Evolutionary conservation across 305 asterid species (phyloP), one percentile per base, ranked within the genome.

Genomic region (Rubia balearica): DNA sequence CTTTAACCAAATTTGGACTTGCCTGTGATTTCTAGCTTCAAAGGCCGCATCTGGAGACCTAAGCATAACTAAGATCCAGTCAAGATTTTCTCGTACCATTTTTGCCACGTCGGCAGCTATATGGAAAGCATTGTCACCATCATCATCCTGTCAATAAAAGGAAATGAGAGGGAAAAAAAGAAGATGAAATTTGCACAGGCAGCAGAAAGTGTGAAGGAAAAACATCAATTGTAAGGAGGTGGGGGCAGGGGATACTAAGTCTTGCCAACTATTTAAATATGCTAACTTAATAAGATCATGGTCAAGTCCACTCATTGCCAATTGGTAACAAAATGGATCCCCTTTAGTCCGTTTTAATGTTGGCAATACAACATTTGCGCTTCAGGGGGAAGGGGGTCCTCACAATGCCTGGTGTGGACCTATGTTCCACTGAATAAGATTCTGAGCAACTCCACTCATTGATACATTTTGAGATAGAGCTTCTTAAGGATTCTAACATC

Each of bases 51-150:
- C 79, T 11, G 92, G 95, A 83, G 82, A 79, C 77, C 81, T 82
- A 78, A 94, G 96, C 98, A 94, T 91, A 71, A 86, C 71, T 68
- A 83, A 81, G 73, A 94, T 83, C 96, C 97, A 89, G 59, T 87
- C 88, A 79, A 94, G 86, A 80, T 89, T 94, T 83, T 94, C 97
- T 43, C 97, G 90, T 76, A 94, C 90, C 97, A 89, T 88, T 82
- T 87, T 91, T 73, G 97, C 96, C 61, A 93, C 86, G 74, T 86
- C 91, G 79, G 98, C 96, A 71, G 98, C 97, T 83, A 89, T 91
- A 78, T 94, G 98, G 79, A 88, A 94, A 75, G 98, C 98, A 78
- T 91, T 94, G 85, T 91, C 90, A 57, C 98, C 98, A 73, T 91
- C 97, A 81, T 89, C 92, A 80, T 91, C 97, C 98, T 94, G 90